A percentile compares a stretch with the other conserved stretches of the same genome.
phyloP scores from a whole-genome alignment of 805 yeast species.

The Candida vaughaniae region DNA sequence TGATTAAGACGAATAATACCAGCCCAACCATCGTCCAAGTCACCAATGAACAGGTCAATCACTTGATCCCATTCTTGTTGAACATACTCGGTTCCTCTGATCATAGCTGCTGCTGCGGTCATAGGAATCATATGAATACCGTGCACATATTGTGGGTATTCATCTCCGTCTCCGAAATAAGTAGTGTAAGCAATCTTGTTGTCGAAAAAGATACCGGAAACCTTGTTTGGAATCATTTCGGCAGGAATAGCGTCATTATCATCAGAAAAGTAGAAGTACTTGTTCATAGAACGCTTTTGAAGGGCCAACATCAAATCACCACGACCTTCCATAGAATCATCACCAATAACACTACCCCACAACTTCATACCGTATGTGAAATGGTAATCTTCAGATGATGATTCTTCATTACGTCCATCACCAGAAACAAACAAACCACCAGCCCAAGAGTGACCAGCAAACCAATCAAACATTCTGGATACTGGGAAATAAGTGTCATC shows the following conservation, averaged over 20 bases:
- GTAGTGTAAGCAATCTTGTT: conserved; percentile 73
- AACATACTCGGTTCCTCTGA: conserved; percentile 54
- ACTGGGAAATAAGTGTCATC: conserved; percentile 65
- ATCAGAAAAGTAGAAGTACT: conserved; percentile 51
- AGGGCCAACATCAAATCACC: conserved; percentile 63
- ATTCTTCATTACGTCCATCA: conserved; percentile 76
- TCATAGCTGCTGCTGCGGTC: conserved; percentile 64
- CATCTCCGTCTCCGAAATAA: conserved; percentile 54
- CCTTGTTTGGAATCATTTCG: conserved; percentile 56
- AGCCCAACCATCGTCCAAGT: conserved; percentile 64
- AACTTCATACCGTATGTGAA: conserved; percentile 66
- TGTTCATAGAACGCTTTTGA: conserved; percentile 51
- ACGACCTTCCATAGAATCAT: conserved; percentile 53
- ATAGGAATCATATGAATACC: conserved; percentile 79
- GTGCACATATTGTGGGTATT: conserved; percentile 58
- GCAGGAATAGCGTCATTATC: conserved; percentile 56
- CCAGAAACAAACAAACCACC: conserved; percentile 66
- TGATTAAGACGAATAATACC: conserved; percentile 72
- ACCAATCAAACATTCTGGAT: conserved; percentile 74
- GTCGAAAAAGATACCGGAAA: conserved; percentile 70
- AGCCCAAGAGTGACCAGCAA: conserved; percentile 76
- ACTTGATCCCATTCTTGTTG: conserved; percentile 62
- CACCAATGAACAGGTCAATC: conserved; percentile 42
- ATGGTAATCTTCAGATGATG: conserved; percentile 72
- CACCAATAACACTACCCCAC: conserved; percentile 63